Evolutionary conservation across 352 stramenopile species (phyloP).

Genomic region (Phytophthora agathidicida): DNA sequence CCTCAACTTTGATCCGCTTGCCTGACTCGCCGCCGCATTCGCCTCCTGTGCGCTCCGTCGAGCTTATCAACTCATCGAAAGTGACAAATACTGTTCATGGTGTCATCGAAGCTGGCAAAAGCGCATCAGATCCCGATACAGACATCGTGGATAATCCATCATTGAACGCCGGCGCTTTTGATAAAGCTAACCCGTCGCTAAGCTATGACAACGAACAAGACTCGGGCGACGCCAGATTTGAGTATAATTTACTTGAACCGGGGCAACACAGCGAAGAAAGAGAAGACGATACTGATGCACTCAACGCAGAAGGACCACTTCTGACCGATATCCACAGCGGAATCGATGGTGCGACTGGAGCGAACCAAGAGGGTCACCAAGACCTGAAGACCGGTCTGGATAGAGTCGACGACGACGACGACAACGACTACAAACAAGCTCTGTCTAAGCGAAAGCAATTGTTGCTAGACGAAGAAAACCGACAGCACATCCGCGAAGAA

Average conservation of each 20-base stretch:
- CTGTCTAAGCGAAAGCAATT: conserved; percentile 19
- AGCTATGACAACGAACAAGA: no score
- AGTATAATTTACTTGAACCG: not conserved
- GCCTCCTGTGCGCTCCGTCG: not conserved
- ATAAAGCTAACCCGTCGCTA: no score
- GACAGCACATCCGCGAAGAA: conserved; percentile 47
- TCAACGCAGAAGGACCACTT: conserved; percentile 5
- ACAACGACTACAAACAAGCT: conserved; percentile 32
- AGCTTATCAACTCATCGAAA: not conserved
- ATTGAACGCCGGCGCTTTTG: no score
- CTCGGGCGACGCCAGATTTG: not conserved
- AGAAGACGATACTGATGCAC: not conserved
- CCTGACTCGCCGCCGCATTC: conserved; percentile 56
- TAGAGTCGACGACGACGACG: conserved; percentile 6
- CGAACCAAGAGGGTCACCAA: not conserved
- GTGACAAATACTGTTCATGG: not conserved
- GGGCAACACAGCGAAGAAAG: not conserved
- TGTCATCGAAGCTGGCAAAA: not conserved
- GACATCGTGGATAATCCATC: no score
- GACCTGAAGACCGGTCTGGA: not conserved
- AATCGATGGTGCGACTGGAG: not conserved
- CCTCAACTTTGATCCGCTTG: conserved; percentile 55
- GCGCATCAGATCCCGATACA: not conserved
- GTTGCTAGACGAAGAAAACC: conserved; percentile 38
- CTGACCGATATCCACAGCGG: conserved; percentile 5